These are phyloP conservation scores for Harringtonia aguacate DNA, from an alignment of 2,329 filamentous ascomycete species.

Conservation along the genomic window DNA sequence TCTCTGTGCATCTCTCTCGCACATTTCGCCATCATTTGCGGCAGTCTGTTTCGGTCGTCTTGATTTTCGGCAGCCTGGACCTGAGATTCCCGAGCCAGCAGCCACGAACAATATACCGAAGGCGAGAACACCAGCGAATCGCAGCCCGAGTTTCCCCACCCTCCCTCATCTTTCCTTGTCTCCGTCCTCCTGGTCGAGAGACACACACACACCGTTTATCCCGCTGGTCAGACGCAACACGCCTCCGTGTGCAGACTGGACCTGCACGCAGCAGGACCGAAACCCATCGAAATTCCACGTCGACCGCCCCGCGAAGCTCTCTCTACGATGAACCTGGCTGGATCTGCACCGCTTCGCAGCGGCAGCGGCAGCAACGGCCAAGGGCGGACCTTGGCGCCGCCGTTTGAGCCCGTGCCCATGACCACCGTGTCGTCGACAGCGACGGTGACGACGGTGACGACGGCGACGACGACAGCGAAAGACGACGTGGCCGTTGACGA, in stretches of 20 bases:
- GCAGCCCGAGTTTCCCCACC: background rate
- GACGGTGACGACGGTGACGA: background rate
- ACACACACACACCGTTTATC: background rate
- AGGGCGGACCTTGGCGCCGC: constrained; percentile 8
- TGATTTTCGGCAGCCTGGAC: too few relatives aligned
- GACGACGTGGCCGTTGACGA: constrained; percentile 11
- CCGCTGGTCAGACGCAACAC: too few relatives aligned
- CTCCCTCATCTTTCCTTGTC: background rate
- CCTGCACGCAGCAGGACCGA: background rate
- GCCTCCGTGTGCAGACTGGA: too few relatives aligned
- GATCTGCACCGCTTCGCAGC: constrained; percentile 6
- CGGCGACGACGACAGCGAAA: background rate
- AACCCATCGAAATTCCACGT: background rate
- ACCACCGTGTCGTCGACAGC: background rate
- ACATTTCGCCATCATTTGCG: too few relatives aligned
- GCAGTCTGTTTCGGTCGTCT: too few relatives aligned
- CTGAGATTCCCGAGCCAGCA: too few relatives aligned
- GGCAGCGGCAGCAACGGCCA: constrained; percentile 7
- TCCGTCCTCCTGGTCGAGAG: too few relatives aligned
- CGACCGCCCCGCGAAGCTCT: background rate
- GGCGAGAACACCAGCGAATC: background rate
- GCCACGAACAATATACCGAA: background rate
- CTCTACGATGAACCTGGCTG: constrained; percentile 9
- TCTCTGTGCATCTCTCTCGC: too few relatives aligned
- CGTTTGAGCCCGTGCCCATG: constrained; percentile 10